Conservation (phyloP, 257 asterid genomes). For the Echium plantagineum region DNA sequence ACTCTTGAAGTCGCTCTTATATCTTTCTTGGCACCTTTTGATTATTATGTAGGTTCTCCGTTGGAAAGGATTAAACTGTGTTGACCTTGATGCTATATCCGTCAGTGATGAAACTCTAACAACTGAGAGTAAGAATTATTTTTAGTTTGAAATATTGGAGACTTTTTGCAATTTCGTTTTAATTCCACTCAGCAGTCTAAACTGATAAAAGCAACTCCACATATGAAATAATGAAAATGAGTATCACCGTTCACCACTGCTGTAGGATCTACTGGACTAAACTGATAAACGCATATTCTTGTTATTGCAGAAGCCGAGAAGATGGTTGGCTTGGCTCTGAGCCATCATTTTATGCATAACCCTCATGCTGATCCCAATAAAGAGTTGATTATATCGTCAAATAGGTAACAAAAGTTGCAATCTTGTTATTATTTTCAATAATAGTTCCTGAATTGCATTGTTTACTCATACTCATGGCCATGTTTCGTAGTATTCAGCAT, state of each 20-base stretch:
- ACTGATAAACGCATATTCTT: conserved; percentile 6
- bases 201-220: not conserved
- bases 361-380: conserved; percentile 39
- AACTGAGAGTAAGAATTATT: conserved; percentile 51
- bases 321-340: too few relatives aligned
- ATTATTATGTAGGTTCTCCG: conserved; percentile 44
- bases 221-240: not conserved
- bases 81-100: conserved; percentile 49
- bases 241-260: not conserved
- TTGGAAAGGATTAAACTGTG: conserved; percentile 62
- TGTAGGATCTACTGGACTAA: not conserved
- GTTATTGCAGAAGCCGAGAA: conserved; percentile 59
- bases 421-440: not conserved
- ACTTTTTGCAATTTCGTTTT: not conserved
- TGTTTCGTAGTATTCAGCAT: conserved; percentile 48
- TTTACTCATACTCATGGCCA: not conserved
- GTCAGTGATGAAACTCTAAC: conserved; percentile 74
- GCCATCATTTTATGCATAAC: conserved; percentile 50
- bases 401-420: conserved; percentile 43
- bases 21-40: not conserved
- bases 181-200: not conserved
- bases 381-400: conserved; percentile 42
- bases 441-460: not conserved
- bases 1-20: not conserved
- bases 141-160: conserved; percentile 1